phyloP scores from a whole-genome alignment of 2,329 filamentous ascomycete genomes.

The Epichloe sibirici region DNA sequence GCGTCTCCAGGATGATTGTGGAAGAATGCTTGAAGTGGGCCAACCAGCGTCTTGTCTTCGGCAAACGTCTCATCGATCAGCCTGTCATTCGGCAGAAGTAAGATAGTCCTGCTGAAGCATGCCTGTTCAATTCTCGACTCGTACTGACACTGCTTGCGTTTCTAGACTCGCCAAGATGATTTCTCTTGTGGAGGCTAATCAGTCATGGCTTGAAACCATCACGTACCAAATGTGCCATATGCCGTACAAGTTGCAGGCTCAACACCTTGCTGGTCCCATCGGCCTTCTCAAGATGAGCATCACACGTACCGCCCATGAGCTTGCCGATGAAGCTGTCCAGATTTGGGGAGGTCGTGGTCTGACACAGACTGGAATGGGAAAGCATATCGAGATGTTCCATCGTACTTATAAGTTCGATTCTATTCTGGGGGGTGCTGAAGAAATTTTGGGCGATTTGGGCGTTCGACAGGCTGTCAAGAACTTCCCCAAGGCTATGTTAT shows the following conservation, averaged over 20 bases:
- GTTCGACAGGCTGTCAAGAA: slow-evolving; percentile 73
- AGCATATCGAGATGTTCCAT: slow-evolving; percentile 73
- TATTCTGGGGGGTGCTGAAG: slow-evolving; percentile 70
- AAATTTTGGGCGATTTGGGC: slow-evolving; percentile 69
- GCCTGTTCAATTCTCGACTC: slow-evolving; percentile 4
- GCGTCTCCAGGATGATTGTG: slow-evolving; percentile 54
- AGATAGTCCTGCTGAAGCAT: slow-evolving; percentile 9
- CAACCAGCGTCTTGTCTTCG: slow-evolving; percentile 75
- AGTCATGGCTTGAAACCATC: slow-evolving; percentile 74
- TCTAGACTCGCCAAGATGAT: slow-evolving; percentile 76
- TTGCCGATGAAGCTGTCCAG: slow-evolving; percentile 73
- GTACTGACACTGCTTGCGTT: background rate
- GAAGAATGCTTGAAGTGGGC: slow-evolving; percentile 84
- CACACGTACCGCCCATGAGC: slow-evolving; percentile 68
- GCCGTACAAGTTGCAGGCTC: slow-evolving; percentile 64
- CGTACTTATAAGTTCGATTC: slow-evolving; percentile 73
- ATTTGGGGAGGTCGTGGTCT: slow-evolving; percentile 76
- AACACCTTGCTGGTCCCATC: slow-evolving; percentile 67
- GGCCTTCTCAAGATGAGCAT: slow-evolving; percentile 69
- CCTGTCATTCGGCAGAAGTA: slow-evolving; percentile 73
- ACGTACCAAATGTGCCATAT: slow-evolving; percentile 84
- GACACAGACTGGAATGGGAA: slow-evolving; percentile 74
- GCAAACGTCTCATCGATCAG: slow-evolving; percentile 70
- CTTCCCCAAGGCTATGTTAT: slow-evolving; percentile 78
- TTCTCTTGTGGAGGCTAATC: slow-evolving; percentile 65